phyloP scores from a whole-genome alignment of 208 protist genomes.

The Acanthamoeba triangularis region DNA sequence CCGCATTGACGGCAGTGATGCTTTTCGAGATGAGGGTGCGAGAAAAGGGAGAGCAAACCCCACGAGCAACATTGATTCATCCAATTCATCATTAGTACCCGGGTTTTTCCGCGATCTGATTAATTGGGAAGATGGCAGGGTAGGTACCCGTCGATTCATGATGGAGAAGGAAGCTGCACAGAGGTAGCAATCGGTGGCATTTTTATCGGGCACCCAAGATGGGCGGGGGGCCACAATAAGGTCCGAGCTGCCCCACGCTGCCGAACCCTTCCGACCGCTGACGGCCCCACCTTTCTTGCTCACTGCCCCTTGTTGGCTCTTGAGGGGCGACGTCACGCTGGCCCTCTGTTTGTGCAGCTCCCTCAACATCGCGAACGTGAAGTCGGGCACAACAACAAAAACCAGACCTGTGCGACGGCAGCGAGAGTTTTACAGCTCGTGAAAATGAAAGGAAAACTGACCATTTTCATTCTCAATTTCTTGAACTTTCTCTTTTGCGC shows the following conservation, averaged over 20 bases:
- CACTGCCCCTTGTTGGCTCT: neutral
- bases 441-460: no score
- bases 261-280: no score
- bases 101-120: no score
- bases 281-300: neutral
- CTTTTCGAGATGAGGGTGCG: neutral
- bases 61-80: neutral
- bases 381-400: no score
- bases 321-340: neutral
- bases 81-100: no score
- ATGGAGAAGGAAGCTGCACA: slow-evolving; percentile 4
- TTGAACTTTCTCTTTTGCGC: no score
- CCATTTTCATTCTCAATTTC: no score
- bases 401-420: neutral
- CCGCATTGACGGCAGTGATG: slow-evolving; percentile 69
- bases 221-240: neutral
- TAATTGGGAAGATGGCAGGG: neutral
- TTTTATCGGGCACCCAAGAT: slow-evolving; percentile 53
- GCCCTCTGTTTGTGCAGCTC: neutral
- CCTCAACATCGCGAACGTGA: neutral
- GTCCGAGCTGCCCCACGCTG: neutral
- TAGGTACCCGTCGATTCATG: neutral
- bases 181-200: slow-evolving; percentile 18
- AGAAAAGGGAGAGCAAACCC: neutral
- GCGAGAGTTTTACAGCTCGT: no score